These are phyloP conservation scores for Mycena polygramma DNA, from an alignment of 768 basidiomycete genomes.

Conservation along the genomic window DNA sequence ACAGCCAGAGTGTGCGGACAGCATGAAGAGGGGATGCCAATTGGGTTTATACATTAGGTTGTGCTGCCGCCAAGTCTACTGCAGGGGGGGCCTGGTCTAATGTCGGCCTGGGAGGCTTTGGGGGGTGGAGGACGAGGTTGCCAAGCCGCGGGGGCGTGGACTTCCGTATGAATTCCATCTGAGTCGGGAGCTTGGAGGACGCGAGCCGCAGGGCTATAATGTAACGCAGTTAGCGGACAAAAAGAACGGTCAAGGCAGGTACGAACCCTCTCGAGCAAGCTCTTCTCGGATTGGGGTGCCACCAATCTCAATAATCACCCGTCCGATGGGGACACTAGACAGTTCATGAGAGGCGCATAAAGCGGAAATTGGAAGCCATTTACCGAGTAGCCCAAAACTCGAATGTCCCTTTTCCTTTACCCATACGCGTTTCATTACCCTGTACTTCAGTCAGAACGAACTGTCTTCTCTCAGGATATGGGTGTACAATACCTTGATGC, in stretches of 20 bases:
- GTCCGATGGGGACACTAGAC: constrained; percentile 83
- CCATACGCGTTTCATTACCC: constrained; percentile 99
- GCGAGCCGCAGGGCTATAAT: constrained; percentile 85
- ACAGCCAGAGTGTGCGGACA: too few species aligned
- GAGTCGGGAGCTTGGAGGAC: constrained; percentile 87
- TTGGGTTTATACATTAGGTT: constrained; percentile 29
- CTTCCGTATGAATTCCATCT: constrained; percentile 87
- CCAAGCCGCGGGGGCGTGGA: constrained; percentile 81
- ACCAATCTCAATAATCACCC: constrained; percentile 95
- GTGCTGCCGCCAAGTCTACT: constrained; percentile 11
- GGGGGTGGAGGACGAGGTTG: constrained; percentile 67
- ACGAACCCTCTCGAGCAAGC: constrained; percentile 89
- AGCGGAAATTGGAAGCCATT: constrained; percentile 39
- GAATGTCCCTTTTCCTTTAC: constrained; percentile 98
- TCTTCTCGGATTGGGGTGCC: constrained; percentile 92
- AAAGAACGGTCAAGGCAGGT: not conserved
- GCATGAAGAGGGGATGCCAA: not conserved
- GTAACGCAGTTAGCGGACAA: not conserved
- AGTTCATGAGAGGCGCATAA: constrained; percentile 1
- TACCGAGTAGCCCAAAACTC: constrained; percentile 97
- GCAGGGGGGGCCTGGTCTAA: constrained; percentile 7
- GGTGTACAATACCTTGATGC: constrained; percentile 81
- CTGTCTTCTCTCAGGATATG: not conserved
- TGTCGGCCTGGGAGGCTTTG: constrained; percentile 43
- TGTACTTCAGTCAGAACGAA: constrained; percentile 42